Evolutionary conservation across 192 early-diverging fungal genomes (phyloP).

Genomic region (Dispira parvispora): DNA sequence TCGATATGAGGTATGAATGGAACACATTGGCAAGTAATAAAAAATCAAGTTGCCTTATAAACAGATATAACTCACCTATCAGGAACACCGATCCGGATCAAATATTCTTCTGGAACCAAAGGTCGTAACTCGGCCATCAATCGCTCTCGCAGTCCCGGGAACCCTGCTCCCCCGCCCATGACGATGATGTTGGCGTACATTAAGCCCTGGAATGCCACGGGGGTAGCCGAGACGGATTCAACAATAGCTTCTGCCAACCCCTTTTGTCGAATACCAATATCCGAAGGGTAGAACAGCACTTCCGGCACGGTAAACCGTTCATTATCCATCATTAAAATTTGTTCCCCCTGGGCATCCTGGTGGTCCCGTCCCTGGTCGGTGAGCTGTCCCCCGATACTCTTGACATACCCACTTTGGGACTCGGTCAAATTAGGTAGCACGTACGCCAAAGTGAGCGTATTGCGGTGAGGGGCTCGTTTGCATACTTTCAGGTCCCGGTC

Average conservation of each 20-base stretch:
- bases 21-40: not conserved
- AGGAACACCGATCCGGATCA: constrained; percentile 33
- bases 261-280: constrained; percentile 54
- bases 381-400: not conserved
- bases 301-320: constrained; percentile 66
- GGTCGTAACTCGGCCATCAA: constrained; percentile 44
- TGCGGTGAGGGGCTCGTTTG: constrained; percentile 15
- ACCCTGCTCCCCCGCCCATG: constrained; percentile 43
- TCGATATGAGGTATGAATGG: too few relatives aligned
- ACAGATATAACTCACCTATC: constrained; percentile 32
- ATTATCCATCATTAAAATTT: constrained; percentile 35
- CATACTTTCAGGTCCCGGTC: constrained; percentile 42
- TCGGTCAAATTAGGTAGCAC: constrained; percentile 25
- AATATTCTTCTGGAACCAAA: constrained; percentile 34
- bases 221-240: constrained; percentile 29
- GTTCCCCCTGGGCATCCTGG: too few relatives aligned
- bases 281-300: constrained; percentile 51
- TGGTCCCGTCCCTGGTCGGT: not conserved
- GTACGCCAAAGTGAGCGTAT: constrained; percentile 17
- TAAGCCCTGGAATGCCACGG: constrained; percentile 36
- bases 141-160: constrained; percentile 43
- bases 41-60: not conserved
- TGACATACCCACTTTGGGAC: constrained; percentile 19
- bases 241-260: constrained; percentile 51
- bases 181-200: constrained; percentile 49